Conservation (phyloP, 257 asterid genomes). For the Salvia splendens region DNA sequence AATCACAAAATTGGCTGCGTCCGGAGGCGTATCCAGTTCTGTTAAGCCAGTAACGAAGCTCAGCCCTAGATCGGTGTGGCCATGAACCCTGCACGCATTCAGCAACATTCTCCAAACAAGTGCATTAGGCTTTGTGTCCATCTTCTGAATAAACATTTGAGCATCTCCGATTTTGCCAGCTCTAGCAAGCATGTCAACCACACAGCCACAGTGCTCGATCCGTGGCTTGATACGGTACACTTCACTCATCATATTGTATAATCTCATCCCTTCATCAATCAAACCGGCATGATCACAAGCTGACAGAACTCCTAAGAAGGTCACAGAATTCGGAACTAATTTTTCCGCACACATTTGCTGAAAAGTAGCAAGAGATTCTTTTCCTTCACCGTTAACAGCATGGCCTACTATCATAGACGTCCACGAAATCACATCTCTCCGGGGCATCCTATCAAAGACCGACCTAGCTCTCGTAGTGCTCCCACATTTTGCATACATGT, state of each 20-base stretch:
- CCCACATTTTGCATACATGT: constrained; percentile 56
- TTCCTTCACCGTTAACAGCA: constrained; percentile 50
- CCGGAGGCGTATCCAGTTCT: constrained; percentile 28
- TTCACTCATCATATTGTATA: constrained; percentile 36
- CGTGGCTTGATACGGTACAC: constrained; percentile 39
- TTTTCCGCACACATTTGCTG: constrained; percentile 44
- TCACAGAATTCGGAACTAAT: constrained; percentile 44
- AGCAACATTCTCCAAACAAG: constrained; percentile 54
- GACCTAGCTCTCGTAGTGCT: constrained; percentile 38
- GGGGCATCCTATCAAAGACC: constrained; percentile 39
- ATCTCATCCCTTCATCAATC: constrained; percentile 42
- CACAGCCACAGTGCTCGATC: constrained; percentile 46
- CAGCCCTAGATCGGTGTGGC: constrained; percentile 33
- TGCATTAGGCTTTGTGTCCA: constrained; percentile 38
- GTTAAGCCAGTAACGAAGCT: constrained; percentile 27
- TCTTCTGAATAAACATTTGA: constrained; percentile 33
- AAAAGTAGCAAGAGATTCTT: constrained; percentile 39
- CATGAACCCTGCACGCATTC: constrained; percentile 46
- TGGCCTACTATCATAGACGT: constrained; percentile 51
- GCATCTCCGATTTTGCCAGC: constrained; percentile 54
- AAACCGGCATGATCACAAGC: constrained; percentile 52
- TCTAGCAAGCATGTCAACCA: constrained; percentile 55
- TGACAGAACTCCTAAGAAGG: constrained; percentile 47
- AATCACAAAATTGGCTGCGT: constrained; percentile 36
- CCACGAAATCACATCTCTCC: constrained; percentile 52